Evolutionary conservation across 2,329 filamentous ascomycete genomes (phyloP).

Genomic region (Xylaria arbuscula): DNA sequence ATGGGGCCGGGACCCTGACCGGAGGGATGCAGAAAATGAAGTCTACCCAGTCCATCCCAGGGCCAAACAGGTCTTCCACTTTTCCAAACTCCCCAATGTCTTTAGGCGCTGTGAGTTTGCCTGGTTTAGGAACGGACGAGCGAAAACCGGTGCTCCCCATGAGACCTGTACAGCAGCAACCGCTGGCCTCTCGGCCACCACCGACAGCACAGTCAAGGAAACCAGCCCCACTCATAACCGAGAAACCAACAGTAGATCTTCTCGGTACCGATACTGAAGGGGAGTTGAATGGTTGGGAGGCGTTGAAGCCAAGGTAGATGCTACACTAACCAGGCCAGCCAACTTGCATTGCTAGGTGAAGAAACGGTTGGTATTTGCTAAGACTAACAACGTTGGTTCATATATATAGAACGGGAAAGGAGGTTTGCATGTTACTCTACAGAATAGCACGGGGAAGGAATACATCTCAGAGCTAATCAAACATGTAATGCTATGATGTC

Average conservation of each 20-base stretch:
- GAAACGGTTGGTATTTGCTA: background rate
- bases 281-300: constrained; percentile 66
- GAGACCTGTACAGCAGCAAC: constrained; percentile 39
- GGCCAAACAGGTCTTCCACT: constrained; percentile 24
- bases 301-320: constrained; percentile 60
- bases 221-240: constrained; percentile 46
- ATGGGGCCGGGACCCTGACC: constrained; percentile 41
- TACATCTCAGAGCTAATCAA: constrained; percentile 2
- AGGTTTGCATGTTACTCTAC: constrained; percentile 1
- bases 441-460: constrained; percentile 6
- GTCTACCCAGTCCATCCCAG: constrained; percentile 20
- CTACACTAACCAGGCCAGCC: background rate
- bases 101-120: constrained; percentile 44
- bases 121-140: constrained; percentile 46
- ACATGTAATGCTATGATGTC: background rate
- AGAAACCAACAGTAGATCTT: constrained; percentile 57
- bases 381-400: constrained; percentile 10
- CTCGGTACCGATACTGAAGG: constrained; percentile 58
- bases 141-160: constrained; percentile 48
- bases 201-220: constrained; percentile 43
- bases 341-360: constrained; percentile 10
- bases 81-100: constrained; percentile 24
- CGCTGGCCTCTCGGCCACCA: constrained; percentile 32
- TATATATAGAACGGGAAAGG: constrained; percentile 16
- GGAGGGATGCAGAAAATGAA: constrained; percentile 47